Evolutionary conservation across 164 flowering plant genomes (phyloP), one percentile per base, ranked within the genome.

Genomic region (Cinnamomum chago): DNA sequence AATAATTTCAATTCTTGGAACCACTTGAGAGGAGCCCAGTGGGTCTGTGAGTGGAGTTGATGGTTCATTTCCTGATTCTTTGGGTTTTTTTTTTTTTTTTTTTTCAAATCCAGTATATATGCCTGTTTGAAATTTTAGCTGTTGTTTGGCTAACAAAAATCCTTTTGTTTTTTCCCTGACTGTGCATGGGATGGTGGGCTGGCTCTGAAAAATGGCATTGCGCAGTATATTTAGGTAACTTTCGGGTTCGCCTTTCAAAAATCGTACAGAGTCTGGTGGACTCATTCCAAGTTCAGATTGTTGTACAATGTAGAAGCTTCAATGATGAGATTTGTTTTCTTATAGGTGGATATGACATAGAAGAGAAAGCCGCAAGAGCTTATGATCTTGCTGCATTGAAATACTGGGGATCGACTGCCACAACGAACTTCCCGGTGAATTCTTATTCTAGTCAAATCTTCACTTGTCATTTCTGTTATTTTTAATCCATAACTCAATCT

Each of bases 201-300:
- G 55, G 25, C 14, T 33, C n/a, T 7, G 24, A 10, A 50, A 55
- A 35, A 65, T 71, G 69, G 52, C 51, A n/a, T 50, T 50, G 28
- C 72, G 73, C 85, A 93, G 97, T 93, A 14, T 93, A 93, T 77
- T 75, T 93, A 73, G 97, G 97, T 92, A 72, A 85, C 90, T 79
- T 28, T 14, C n/a, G n/a, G n/a, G n/a, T n/a, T n/a, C 27, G 9
- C 24, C 9, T 23, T 5, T 68, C 14, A 10, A 15, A 18, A 15
- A 4, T 66, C 15, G 17, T 27, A 17, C 18, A 12, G 2, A 6
- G 33, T 27, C 3, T 22, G 25, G 28, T 64, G 23, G 28, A 64
- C 47, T 40, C 47, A 40, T 40, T 55, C 60, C n/a, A 13, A 55
- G 18, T 33, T 67, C 50, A 20, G 25, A 3, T 4, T 73, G 60